Evolutionary conservation across 345 rosid genomes (phyloP).

Genomic region (Hirschfeldia incana): DNA sequence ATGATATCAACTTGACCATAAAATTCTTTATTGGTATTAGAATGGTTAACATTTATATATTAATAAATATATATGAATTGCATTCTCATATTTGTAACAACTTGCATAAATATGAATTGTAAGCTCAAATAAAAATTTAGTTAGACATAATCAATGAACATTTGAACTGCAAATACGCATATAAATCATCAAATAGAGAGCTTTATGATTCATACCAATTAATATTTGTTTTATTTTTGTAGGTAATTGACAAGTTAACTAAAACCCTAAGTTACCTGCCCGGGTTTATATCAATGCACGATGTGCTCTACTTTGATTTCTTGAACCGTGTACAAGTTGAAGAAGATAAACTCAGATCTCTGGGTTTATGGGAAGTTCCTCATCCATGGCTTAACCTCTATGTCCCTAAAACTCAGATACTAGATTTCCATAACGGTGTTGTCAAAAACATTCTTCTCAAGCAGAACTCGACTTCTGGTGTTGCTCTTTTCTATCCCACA

Average conservation of each 20-base stretch:
- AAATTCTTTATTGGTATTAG: not conserved
- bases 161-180: not conserved
- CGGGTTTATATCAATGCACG: slow-evolving; percentile 52
- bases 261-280: slow-evolving; percentile 40
- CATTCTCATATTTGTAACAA: not conserved
- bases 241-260: slow-evolving; percentile 46
- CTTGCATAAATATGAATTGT: not conserved
- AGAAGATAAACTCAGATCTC: slow-evolving; percentile 66
- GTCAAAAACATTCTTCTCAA: slow-evolving; percentile 61
- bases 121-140: not conserved
- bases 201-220: slow-evolving; percentile 7
- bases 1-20: not conserved
- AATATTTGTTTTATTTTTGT: not conserved
- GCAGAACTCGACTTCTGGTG: slow-evolving; percentile 57
- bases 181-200: slow-evolving; percentile 36
- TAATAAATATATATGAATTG: not conserved
- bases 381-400: slow-evolving; percentile 99
- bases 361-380: slow-evolving; percentile 94
- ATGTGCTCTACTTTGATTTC: slow-evolving; percentile 70
- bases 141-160: slow-evolving; percentile 15
- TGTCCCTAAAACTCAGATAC: slow-evolving; percentile 67
- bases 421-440: slow-evolving; percentile 63
- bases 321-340: slow-evolving; percentile 76
- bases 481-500: slow-evolving; percentile 73
- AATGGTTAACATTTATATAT: not conserved